phyloP scores from a whole-genome alignment of 1,284 basidiomycete species.

The Fistulinella staudtii region DNA sequence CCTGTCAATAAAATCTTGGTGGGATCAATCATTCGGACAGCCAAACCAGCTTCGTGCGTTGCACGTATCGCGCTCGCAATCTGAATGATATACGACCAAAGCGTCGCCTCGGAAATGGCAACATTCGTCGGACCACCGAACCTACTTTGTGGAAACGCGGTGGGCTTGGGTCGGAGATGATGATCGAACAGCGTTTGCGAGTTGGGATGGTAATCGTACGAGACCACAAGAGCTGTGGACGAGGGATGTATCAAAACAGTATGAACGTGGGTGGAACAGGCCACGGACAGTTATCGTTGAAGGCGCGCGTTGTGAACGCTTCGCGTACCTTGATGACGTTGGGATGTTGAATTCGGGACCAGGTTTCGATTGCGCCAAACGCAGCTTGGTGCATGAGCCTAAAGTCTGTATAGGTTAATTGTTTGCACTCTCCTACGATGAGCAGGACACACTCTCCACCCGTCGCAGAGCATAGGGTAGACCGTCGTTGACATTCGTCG shows the following conservation, averaged over 20 bases:
- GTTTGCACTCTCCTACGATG: background rate
- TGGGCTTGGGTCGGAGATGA: constrained; percentile 52
- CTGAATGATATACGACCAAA: constrained; percentile 96
- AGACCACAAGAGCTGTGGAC: constrained; percentile 82
- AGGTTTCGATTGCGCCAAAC: constrained; percentile 81
- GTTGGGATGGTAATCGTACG: constrained; percentile 88
- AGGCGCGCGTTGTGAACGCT: constrained; percentile 94
- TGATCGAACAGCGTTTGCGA: constrained; percentile 79
- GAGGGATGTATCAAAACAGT: constrained; percentile 7
- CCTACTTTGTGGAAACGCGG: constrained; percentile 43
- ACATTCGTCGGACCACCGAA: constrained; percentile 35
- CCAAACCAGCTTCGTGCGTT: constrained; percentile 80
- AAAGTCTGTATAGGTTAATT: constrained; percentile 56
- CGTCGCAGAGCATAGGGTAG: constrained; percentile 75
- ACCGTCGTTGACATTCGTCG: constrained; percentile 77
- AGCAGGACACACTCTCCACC: constrained; percentile 70
- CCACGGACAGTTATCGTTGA: constrained; percentile 84
- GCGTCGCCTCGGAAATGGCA: constrained; percentile 69
- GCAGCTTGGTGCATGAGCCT: constrained; percentile 80
- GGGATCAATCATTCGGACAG: constrained; percentile 81
- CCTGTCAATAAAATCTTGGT: constrained; percentile 89
- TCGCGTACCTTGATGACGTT: constrained; percentile 84
- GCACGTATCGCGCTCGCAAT: constrained; percentile 84
- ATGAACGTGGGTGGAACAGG: constrained; percentile 1
- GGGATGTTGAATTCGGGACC: constrained; percentile 86